These are phyloP conservation scores for Ceratocystis albifundus DNA, from an alignment of 2,329 filamentous ascomycete species.

Conservation along the genomic window DNA sequence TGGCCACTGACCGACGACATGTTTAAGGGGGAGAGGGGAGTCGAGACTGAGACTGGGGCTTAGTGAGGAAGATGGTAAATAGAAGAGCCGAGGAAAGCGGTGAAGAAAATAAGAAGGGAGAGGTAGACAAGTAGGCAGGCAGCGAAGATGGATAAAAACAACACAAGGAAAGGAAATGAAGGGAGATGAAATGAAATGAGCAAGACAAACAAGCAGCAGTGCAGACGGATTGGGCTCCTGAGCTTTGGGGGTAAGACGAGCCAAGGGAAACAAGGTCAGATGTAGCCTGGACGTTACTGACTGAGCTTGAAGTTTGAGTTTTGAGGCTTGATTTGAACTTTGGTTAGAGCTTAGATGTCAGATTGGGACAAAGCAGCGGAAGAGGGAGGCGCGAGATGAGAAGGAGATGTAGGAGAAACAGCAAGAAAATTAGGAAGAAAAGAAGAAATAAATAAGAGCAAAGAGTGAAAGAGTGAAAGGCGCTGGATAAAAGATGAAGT, in stretches of 20 bases:
- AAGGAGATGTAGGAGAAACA: neutral
- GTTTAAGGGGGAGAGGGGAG: constrained; percentile 29
- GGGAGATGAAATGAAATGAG: neutral
- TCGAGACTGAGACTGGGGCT: no score
- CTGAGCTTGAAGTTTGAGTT: no score
- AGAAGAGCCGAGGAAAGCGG: constrained; percentile 8
- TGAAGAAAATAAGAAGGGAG: constrained; percentile 23
- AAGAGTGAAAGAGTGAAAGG: neutral
- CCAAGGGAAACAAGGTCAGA: neutral
- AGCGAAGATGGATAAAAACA: constrained; percentile 2
- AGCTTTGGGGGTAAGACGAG: neutral
- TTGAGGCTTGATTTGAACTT: no score
- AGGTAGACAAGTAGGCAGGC: neutral
- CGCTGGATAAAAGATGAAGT: neutral
- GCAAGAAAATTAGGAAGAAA: neutral
- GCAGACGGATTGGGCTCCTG: no score
- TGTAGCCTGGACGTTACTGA: neutral
- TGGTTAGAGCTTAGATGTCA: no score
- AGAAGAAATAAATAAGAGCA: neutral
- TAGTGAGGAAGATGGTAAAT: neutral
- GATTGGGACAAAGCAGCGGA: neutral
- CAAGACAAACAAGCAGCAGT: neutral
- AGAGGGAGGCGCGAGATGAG: neutral
- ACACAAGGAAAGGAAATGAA: neutral
- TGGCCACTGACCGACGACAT: constrained; percentile 2